Base-by-base conservation (phyloP, 768 basidiomycete species). In the Boletus edulis region DNA sequence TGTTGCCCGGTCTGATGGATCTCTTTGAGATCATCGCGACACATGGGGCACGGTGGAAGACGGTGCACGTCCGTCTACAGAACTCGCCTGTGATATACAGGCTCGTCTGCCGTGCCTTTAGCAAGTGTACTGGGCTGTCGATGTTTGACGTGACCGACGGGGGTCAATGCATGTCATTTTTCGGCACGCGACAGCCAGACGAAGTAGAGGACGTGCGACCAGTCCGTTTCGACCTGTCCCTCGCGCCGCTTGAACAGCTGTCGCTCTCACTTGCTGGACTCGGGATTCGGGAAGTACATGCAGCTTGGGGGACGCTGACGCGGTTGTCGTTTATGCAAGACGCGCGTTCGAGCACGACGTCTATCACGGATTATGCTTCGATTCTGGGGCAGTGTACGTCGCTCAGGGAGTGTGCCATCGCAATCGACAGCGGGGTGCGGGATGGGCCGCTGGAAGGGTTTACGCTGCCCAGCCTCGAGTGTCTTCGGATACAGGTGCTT, bases 281-380 rank as follows among this genome's bases (percentile, higher is more conserved):
- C 24, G 29, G 45, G 7, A 44, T 62, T 13, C 58, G 46, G 35
- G 54, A 67, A 9, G 55, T 69, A 6, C 49, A 43, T 4, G 57
- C 37, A 4, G 41, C 52, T 0, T 69, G 66, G 66, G 49, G 54
- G 7, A 50, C 37, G 39, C 57, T 67, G 46, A 62, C 67, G 31
- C 56, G 51, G 1, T 34, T 69, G 45, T 56, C 48, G 3, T 67
- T 67, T 41, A 69, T 69, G 64, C 59, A 59, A n/a, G 56, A 66
- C 29, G 56, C 57, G n/a, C 55, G 51, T 35, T 49, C 62, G 17
- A 66, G 62, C 39, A 45, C 54, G 34, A 49, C 62, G 9, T 59
- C 66, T 0, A 50, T 69, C 52, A 55, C 56, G 3, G 62, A 62
- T 31, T 67, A 69, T 15, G 51, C 54, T 14, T 15, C 42, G 7